A percentile compares a stretch with the other conserved stretches of the same genome.
phyloP scores from a whole-genome alignment of 805 yeast genomes.

The Metschnikowia kofuensis region DNA sequence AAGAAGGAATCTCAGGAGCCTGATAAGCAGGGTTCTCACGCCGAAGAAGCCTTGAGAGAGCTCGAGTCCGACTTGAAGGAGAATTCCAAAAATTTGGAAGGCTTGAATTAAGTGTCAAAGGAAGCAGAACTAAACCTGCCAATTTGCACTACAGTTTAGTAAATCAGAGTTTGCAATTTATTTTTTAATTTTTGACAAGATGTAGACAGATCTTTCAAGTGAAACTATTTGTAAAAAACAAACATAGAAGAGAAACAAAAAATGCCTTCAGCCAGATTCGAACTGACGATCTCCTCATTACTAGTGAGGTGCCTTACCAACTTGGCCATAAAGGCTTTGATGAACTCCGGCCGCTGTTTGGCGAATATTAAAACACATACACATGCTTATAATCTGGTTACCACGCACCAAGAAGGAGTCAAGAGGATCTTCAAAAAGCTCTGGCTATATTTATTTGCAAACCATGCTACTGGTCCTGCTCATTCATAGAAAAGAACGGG shows the following conservation, averaged over 20 bases:
- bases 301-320: slow-evolving; percentile 5
- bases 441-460: no score
- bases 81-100: not conserved
- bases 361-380: no score
- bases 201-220: no score
- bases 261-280: slow-evolving; percentile 18
- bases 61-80: not conserved
- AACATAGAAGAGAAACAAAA: no score
- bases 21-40: not conserved
- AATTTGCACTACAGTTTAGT: not conserved
- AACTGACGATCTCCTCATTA: slow-evolving; percentile 4
- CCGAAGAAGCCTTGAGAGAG: not conserved
- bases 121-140: not conserved
- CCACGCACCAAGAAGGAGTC: no score
- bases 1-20: not conserved
- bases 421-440: no score
- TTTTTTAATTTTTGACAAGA: no score
- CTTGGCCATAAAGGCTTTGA: slow-evolving; percentile 14
- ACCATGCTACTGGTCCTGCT: no score
- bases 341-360: not conserved
- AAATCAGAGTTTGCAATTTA: no score
- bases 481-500: no score
- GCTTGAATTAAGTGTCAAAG: not conserved
- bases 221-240: no score
- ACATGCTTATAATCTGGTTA: no score